These are phyloP conservation scores for Diaporthe citrichinensis DNA, from an alignment of 2,329 filamentous ascomycete species.

Conservation along the genomic window DNA sequence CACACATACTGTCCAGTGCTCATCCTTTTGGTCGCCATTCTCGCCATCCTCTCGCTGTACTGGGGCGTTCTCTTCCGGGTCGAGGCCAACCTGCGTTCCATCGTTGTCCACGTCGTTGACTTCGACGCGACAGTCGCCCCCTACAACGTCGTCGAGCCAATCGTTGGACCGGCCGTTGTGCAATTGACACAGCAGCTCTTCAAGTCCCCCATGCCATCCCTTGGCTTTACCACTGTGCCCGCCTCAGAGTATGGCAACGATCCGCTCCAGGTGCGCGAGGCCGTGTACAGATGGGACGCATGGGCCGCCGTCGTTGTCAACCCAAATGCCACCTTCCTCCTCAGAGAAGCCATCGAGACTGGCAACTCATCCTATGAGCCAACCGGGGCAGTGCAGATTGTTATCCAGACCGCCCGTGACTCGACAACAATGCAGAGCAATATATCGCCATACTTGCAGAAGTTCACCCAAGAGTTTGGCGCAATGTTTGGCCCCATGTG, in stretches of 20 bases:
- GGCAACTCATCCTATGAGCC: conserved; percentile 74
- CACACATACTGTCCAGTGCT: conserved; percentile 51
- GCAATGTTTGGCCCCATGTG: conserved; percentile 63
- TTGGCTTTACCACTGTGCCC: conserved; percentile 65
- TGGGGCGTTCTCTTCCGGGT: conserved; percentile 71
- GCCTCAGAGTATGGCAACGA: conserved; percentile 69
- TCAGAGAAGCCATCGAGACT: conserved; percentile 66
- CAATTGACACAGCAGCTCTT: conserved; percentile 60
- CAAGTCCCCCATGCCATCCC: conserved; percentile 53
- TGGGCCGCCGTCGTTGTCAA: conserved; percentile 76
- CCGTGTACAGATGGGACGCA: conserved; percentile 70
- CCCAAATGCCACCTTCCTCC: conserved; percentile 70
- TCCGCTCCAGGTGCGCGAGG: conserved; percentile 68
- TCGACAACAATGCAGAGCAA: conserved; percentile 67
- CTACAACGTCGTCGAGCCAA: conserved; percentile 61
- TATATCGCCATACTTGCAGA: conserved; percentile 64
- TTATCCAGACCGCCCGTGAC: conserved; percentile 70
- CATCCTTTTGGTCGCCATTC: conserved; percentile 68
- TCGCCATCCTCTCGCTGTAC: conserved; percentile 70
- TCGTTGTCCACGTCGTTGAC: conserved; percentile 73
- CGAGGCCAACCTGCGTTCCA: conserved; percentile 60
- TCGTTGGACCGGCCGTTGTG: conserved; percentile 70
- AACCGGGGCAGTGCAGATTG: conserved; percentile 68
- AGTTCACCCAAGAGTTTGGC: conserved; percentile 62
- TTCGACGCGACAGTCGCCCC: conserved; percentile 71